Percentiles rank a stretch among this genome's conserved stretches.
These are phyloP conservation scores for Metschnikowia gruessii DNA, from an alignment of 805 yeast species.

Conservation along the genomic window DNA sequence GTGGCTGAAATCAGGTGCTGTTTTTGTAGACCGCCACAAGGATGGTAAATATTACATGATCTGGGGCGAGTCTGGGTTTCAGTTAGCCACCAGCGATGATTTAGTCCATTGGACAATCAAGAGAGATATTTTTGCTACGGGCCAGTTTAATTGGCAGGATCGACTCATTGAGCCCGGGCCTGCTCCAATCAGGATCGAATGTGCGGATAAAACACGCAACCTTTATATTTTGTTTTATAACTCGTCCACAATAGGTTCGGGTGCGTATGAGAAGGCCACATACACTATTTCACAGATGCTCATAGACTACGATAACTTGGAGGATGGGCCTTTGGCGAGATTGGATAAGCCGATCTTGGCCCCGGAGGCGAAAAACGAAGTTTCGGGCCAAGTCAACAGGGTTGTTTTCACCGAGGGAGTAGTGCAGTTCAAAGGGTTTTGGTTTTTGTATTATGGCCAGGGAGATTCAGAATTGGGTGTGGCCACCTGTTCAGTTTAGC, in stretches of 20 bases:
- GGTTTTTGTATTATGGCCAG: conserved; percentile 44
- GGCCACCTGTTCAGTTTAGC: conserved; percentile 26
- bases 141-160: conserved; percentile 31
- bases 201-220: conserved; percentile 22
- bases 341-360: conserved; percentile 34
- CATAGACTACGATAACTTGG: conserved; percentile 37
- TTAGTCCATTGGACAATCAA: conserved; percentile 34
- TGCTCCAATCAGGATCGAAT: conserved; percentile 37
- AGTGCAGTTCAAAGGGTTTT: conserved; percentile 40
- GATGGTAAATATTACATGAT: conserved; percentile 42
- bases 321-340: conserved; percentile 37
- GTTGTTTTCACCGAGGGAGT: conserved; percentile 45
- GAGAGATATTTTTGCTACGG: conserved; percentile 26
- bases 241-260: conserved; percentile 38
- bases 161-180: conserved; percentile 42
- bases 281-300: conserved; percentile 41
- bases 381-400: conserved; percentile 38
- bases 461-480: conserved; percentile 44
- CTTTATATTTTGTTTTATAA: conserved; percentile 40
- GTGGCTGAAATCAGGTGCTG: conserved; percentile 45
- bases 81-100: conserved; percentile 36
- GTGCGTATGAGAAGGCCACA: conserved; percentile 28
- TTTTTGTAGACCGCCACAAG: conserved; percentile 30
- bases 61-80: conserved; percentile 42
- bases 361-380: conserved; percentile 36